These are phyloP conservation scores for Tilletiaria anomala DNA, from an alignment of 1,284 basidiomycete genomes.

Conservation along the genomic window DNA sequence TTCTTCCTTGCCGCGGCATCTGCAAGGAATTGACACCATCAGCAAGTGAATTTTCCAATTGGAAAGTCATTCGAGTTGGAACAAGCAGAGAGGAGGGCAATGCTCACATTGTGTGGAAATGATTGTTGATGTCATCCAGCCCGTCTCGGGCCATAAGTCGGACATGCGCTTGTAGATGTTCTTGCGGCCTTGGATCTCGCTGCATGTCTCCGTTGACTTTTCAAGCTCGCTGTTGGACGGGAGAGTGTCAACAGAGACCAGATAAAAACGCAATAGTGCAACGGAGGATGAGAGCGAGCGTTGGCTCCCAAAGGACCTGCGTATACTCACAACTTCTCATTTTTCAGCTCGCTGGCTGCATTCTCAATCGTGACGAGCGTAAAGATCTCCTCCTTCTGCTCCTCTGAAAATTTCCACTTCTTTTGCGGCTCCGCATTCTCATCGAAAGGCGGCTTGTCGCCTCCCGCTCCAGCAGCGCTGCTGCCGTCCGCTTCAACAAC, in stretches of 20 bases:
- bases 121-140: conserved; percentile 31
- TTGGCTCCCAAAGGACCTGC: too few species aligned
- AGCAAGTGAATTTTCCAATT: too few species aligned
- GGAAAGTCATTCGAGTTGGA: too few species aligned
- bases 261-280: background rate
- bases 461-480: background rate
- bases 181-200: conserved; percentile 34
- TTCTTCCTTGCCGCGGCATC: too few species aligned
- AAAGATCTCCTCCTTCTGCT: conserved; percentile 31
- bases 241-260: background rate
- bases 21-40: too few species aligned
- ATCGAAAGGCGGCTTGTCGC: background rate
- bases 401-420: conserved; percentile 32
- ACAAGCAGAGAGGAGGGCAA: too few species aligned
- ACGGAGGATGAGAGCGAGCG: background rate
- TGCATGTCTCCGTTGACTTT: conserved; percentile 21
- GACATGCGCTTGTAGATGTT: conserved; percentile 23
- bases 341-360: conserved; percentile 31
- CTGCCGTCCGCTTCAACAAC: background rate
- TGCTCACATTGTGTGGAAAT: conserved; percentile 14
- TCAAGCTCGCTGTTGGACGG: conserved; percentile 15
- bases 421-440: conserved; percentile 13
- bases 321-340: conserved; percentile 29
- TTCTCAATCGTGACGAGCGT: conserved; percentile 31
- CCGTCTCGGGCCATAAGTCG: conserved; percentile 25